Evolutionary conservation across 108 stramenopile species (phyloP), one percentile per base, ranked within the genome.

Genomic region (Fistulifera solaris): DNA sequence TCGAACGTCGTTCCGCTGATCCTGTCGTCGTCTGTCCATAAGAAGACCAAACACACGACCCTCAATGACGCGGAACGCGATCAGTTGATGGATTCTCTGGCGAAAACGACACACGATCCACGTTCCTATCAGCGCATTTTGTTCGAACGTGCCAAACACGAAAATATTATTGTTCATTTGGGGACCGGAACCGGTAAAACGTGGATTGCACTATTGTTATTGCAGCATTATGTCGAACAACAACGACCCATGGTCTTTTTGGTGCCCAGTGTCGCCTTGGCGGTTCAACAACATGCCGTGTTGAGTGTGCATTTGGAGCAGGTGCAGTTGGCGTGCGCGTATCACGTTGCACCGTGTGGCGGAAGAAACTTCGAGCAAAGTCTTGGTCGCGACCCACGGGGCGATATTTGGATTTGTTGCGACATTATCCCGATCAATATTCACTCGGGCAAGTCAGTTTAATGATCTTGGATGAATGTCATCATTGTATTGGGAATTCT

Each of bases 331-430:
- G 48, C 77, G 56, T 70, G 77, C 64, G 58, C 80, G 12, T 61
- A 48, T 44, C 46, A 44, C 31, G 8, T 8, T 35, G 31, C 31
- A 25, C 31, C 3, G 31, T 35, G 31, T 35, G 31, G 31, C 31
- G 31, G 31, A 65, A 18, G 54, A 76, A 51, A 58, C 52, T 5
- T 49, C 52, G 7, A 67, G 65, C 15, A 50, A 83, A 24, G 60
- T 83, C 7, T 27, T 83, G 11, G 81, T 83, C 15, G 81, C 81
- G 15, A 82, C 81, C 27, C 81, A 83, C 65, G 81, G 81, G 8
- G 71, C 77, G 15, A n/a, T 48, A 68, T 69, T 26, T 56, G 24
- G 71, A 83, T 62, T 66, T 83, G 65, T 57, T 78, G 22, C 56
- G 35, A 28, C 81, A 83, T 51, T 76, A 78, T 50, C 67, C 61